These are phyloP conservation scores for Drechslerella coelobrocha DNA, from an alignment of 2,329 filamentous ascomycete genomes.

Conservation along the genomic window DNA sequence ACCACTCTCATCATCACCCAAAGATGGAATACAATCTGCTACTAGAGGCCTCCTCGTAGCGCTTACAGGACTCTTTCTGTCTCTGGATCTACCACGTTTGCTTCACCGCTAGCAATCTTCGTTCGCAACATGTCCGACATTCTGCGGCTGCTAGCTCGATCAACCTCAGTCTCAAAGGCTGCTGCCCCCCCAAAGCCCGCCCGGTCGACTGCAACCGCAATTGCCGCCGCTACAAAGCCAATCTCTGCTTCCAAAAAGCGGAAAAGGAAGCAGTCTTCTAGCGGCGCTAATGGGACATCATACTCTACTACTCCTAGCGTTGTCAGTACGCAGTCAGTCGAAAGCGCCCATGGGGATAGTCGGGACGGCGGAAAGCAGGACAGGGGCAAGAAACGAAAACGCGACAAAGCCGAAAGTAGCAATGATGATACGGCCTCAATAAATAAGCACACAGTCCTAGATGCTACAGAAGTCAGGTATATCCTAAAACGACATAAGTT, in stretches of 20 bases:
- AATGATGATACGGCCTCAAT: constrained; percentile 56
- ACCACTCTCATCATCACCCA: background rate
- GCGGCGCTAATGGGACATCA: constrained; percentile 1
- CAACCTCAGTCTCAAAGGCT: constrained; percentile 52
- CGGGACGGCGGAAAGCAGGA: no score
- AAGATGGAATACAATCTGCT: background rate
- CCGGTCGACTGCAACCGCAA: constrained; percentile 10
- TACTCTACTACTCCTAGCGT: background rate
- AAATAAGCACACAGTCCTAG: constrained; percentile 55
- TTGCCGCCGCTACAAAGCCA: constrained; percentile 13
- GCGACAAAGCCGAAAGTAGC: constrained; percentile 51
- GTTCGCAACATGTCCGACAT: constrained; percentile 52
- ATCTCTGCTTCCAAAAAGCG: constrained; percentile 29
- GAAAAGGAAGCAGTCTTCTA: constrained; percentile 33
- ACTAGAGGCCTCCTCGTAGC: background rate
- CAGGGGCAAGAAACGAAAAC: constrained; percentile 22
- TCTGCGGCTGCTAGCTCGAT: constrained; percentile 53
- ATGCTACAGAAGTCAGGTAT: constrained; percentile 69
- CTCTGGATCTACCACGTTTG: no score
- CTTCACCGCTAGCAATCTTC: background rate
- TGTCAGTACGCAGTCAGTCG: constrained; percentile 1
- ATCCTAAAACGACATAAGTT: constrained; percentile 80
- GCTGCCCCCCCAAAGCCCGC: constrained; percentile 36
- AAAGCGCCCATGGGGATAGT: constrained; percentile 5
- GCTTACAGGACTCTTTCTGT: no score